phyloP scores from a whole-genome alignment of 2,329 filamentous ascomycete species.

The Elsinoe perseae region DNA sequence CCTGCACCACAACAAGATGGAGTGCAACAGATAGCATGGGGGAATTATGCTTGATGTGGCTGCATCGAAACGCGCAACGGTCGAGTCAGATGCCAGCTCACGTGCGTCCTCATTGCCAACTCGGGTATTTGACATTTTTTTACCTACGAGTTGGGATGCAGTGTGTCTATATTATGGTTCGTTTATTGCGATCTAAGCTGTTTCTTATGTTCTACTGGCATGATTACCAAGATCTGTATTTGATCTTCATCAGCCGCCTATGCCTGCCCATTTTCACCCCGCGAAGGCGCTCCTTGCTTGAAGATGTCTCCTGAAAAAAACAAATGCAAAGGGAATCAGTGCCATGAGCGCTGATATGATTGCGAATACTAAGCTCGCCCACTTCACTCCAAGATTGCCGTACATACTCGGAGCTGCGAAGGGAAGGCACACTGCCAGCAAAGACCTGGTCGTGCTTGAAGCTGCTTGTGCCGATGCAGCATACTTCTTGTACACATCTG shows the following conservation, averaged over 20 bases:
- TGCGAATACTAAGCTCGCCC: neutral
- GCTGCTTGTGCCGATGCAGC: constrained; percentile 4
- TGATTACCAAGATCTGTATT: neutral
- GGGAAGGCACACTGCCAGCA: neutral
- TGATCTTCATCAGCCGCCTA: neutral
- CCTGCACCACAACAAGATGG: too few species aligned
- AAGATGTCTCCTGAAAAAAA: neutral
- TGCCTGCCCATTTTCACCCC: neutral
- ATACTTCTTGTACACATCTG: constrained; percentile 6
- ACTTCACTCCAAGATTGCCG: neutral
- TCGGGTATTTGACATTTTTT: too few species aligned
- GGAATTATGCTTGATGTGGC: too few species aligned
- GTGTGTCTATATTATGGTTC: too few species aligned
- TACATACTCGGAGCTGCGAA: constrained; percentile 5
- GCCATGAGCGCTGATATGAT: neutral
- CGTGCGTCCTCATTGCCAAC: too few species aligned
- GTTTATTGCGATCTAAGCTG: too few species aligned
- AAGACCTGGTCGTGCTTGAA: neutral
- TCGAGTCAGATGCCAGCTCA: too few species aligned
- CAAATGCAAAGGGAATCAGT: neutral
- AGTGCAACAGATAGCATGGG: too few species aligned
- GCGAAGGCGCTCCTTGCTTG: neutral
- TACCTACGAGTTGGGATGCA: too few species aligned
- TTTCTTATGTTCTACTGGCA: neutral
- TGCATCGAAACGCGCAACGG: too few species aligned